Base-by-base conservation (phyloP, 148 eudicot genomes). In the Cornus suecica region DNA sequence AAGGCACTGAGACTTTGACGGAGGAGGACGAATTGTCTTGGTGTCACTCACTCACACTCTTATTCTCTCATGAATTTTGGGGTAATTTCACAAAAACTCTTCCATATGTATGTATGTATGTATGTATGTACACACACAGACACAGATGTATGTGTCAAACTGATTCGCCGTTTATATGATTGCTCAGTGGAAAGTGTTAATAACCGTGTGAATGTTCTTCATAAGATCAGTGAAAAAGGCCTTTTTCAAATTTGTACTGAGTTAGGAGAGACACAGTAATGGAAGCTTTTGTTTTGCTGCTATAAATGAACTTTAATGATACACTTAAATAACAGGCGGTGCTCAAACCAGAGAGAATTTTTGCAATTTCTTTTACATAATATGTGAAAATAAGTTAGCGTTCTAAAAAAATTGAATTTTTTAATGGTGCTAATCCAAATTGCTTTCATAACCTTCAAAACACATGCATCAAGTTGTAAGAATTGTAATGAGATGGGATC, bases 1-100 rank as follows among this genome's bases (percentile, higher is more conserved):
- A 14, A 32, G 67, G 54, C 41, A 37, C 66, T 60, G 66, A 62
- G 76, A 62, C 54, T 73, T 73, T n/a, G 13, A 13, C 48, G 31
- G 32, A 72, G 31, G 32, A 72, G 31, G 18, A 62, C 26, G 67
- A 73, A n/a, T 23, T 72, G 27, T 32, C 6, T 13, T 60, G 75
- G n/a, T 27, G 6, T 34, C 67, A 61, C 23, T 30, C 45, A 20
- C 45, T 52, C 1, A 4, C 4, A 58, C 51, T 73, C 32, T 14
- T 9, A 61, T 24, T 32, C n/a, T 73, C 45, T 34, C 67, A 32
- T 73, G 76, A 73, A 73, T 62, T 62, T 73, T 65, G 68, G 68
- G 56, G 76, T 73, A 73, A 73, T 2, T 66, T 66, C 69, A 22
- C 45, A n/a, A 32, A 4, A 11, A 2, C 15, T 30, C 10, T 71